Conservation (phyloP, 2,329 filamentous ascomycete species). For the Passalora sequoiae region DNA sequence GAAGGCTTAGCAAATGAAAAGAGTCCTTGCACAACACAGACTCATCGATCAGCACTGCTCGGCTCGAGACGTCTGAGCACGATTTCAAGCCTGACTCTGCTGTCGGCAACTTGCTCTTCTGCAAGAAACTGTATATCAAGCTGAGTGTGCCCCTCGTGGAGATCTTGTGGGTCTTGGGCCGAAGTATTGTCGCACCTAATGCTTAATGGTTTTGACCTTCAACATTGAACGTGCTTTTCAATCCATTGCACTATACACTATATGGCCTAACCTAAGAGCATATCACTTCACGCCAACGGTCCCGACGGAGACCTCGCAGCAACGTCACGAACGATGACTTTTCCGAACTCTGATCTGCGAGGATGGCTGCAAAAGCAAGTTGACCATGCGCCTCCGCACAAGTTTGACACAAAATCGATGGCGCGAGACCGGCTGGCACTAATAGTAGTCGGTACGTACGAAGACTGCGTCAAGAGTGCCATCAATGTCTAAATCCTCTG, state of each 20-base stretch:
- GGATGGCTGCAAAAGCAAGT: not conserved
- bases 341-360: conserved; percentile 4
- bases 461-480: not conserved
- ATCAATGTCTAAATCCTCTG: not conserved
- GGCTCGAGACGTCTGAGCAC: not conserved
- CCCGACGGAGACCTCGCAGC: too few relatives aligned
- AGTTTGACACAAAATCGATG: conserved; percentile 7
- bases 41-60: not conserved
- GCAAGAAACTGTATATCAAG: too few relatives aligned
- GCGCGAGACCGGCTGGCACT: conserved; percentile 6
- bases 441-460: conserved; percentile 6
- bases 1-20: too few relatives aligned
- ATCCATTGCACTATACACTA: not conserved
- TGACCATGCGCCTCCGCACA: not conserved
- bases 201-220: too few relatives aligned
- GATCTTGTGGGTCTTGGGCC: too few relatives aligned
- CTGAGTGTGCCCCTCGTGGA: too few relatives aligned
- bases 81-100: not conserved
- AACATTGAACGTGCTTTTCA: not conserved
- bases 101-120: not conserved
- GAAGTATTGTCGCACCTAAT: too few relatives aligned
- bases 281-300: not conserved
- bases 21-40: too few relatives aligned
- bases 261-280: not conserved
- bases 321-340: conserved; percentile 2